Base-by-base conservation (phyloP, 148 eudicot genomes). In the Cornus suecica region DNA sequence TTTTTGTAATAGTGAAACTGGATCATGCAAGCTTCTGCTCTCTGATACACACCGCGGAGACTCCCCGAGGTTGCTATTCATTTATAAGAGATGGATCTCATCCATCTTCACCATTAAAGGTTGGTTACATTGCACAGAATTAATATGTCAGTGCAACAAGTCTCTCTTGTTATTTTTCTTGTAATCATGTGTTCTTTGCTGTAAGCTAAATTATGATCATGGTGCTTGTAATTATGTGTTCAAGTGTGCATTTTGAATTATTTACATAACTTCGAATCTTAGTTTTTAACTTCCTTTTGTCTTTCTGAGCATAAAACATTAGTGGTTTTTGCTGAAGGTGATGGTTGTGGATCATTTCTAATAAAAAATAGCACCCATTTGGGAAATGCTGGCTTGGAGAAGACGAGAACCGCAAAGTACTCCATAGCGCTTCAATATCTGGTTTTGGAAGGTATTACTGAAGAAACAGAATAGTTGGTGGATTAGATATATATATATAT, bases 21-120 rank as follows among this genome's bases (percentile, higher is more conserved):
- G 82, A 70, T 77, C 85, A 29, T 94, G 97, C 86, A 80, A 83
- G 70, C 90, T 94, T 70, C 68, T 94, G 77, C 87, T 94, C 72
- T 89, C 97, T 56, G 97, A 94, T 81, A 90, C 94, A 11, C 92
- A 94, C 82, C 90, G 84, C 74, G 94, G 97, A 22, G 92, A 92
- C 67, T 77, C 91, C 41, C 91, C 97, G 0, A 84, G 88, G 78
- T 85, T 86, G 78, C 80, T 86, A 29, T 92, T 85, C 82, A 82
- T 94, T 70, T 94, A 92, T 83, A 94, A 85, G 80, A 87, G 96
- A 84, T 94, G 97, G 99, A 75, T 91, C 69, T 86, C 92, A 8
- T 88, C 91, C 67, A 76, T 89, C 30, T 94, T 86, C 83, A 90
- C 86, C 42, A 78, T 91, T 65, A 84, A 84, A 92, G 88, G 97